Evolutionary conservation across 805 yeast genomes (phyloP).

Genomic region (Metschnikowia chrysomelidarum): DNA sequence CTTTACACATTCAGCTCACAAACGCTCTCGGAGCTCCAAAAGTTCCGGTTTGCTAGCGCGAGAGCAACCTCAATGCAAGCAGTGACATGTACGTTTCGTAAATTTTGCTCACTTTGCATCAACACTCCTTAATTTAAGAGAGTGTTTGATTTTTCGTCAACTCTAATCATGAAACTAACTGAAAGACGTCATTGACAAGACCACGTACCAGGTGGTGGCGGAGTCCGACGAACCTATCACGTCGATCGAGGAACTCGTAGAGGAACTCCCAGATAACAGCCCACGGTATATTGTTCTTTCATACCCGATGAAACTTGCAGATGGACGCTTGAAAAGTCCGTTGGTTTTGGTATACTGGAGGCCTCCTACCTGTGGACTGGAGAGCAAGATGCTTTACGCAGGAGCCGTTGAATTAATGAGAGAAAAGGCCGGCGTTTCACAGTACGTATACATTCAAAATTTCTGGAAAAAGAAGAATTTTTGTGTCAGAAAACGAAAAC

Average conservation of each 20-base stretch:
- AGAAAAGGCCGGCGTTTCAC: slow-evolving; percentile 73
- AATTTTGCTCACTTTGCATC: background rate
- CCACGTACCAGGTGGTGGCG: slow-evolving; percentile 48
- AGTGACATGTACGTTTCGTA: slow-evolving; percentile 46
- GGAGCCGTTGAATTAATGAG: slow-evolving; percentile 83
- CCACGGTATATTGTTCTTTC: slow-evolving; percentile 78
- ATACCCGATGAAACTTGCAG: slow-evolving; percentile 65
- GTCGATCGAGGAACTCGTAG: slow-evolving; percentile 61
- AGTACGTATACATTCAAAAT: slow-evolving; percentile 45
- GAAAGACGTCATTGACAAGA: slow-evolving; percentile 53
- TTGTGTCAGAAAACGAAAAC: too few relatives aligned
- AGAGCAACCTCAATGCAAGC: slow-evolving; percentile 63
- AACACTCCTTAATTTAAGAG: background rate
- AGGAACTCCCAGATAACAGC: slow-evolving; percentile 75
- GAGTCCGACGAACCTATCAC: slow-evolving; percentile 49
- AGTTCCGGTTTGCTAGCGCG: slow-evolving; percentile 72
- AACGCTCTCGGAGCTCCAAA: slow-evolving; percentile 58
- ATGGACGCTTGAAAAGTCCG: slow-evolving; percentile 74
- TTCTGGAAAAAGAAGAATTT: too few relatives aligned
- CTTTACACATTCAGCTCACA: slow-evolving; percentile 63
- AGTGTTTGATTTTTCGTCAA: background rate
- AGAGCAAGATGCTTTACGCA: slow-evolving; percentile 83
- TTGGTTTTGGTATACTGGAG: slow-evolving; percentile 82
- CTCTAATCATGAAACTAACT: slow-evolving; percentile 14
- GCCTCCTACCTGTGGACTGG: slow-evolving; percentile 83